A percentile compares a stretch with the other conserved stretches of the same genome.
Evolutionary conservation across 257 asterid genomes (phyloP).

Genomic region (Plectranthus barbatus): DNA sequence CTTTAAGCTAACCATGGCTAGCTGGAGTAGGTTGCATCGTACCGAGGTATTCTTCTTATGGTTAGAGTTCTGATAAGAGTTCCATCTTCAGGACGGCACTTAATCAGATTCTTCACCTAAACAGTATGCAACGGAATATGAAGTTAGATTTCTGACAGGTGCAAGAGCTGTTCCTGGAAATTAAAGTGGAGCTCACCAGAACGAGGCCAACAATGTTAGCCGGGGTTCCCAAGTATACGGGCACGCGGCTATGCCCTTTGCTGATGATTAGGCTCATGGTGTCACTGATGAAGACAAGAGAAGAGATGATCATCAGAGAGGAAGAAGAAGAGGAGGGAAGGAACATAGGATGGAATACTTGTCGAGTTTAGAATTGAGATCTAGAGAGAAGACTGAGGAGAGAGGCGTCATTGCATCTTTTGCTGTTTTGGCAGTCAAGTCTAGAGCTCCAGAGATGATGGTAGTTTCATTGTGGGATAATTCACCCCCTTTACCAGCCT

Average conservation of each 20-base stretch:
- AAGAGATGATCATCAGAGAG: background rate
- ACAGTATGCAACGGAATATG: background rate
- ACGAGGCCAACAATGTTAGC: constrained; percentile 43
- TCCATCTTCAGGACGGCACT: constrained; percentile 39
- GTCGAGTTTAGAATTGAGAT: constrained; percentile 57
- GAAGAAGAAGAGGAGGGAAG: background rate
- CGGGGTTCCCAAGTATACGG: constrained; percentile 30
- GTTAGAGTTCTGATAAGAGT: constrained; percentile 45
- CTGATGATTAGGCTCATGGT: constrained; percentile 32
- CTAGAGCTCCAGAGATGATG: constrained; percentile 72
- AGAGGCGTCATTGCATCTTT: constrained; percentile 70
- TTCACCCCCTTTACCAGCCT: constrained; percentile 89
- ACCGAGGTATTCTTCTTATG: constrained; percentile 69
- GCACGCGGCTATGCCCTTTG: constrained; percentile 50
- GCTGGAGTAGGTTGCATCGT: no score
- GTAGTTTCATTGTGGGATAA: constrained; percentile 55
- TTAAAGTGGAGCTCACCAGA: constrained; percentile 34
- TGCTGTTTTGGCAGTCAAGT: constrained; percentile 62
- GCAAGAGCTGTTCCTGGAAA: no score
- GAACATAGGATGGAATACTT: constrained; percentile 23
- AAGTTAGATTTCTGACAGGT: no score
- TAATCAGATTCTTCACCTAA: constrained; percentile 69
- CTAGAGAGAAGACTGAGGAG: constrained; percentile 50
- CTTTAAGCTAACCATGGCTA: no score
- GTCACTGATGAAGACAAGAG: constrained; percentile 31